Evolutionary conservation across 352 stramenopile genomes (phyloP).

Genomic region (Phytophthora uliginosa): DNA sequence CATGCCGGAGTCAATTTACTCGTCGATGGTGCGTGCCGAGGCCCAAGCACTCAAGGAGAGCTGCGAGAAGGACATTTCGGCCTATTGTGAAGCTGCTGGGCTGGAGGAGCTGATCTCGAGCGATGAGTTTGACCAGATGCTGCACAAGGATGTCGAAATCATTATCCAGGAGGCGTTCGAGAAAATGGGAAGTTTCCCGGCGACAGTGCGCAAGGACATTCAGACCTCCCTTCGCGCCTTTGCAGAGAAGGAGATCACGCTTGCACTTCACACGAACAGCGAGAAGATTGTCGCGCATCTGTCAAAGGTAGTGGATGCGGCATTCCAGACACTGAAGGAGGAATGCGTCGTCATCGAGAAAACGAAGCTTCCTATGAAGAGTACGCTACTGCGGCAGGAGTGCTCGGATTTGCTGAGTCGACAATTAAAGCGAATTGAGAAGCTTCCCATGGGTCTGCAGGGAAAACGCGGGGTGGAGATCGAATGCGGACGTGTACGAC

Average conservation of each 20-base stretch:
- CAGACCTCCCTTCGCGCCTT: slow-evolving; percentile 55
- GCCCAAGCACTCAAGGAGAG: slow-evolving; percentile 68
- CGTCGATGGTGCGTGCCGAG: slow-evolving; percentile 86
- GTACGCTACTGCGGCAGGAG: slow-evolving; percentile 55
- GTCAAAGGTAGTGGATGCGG: slow-evolving; percentile 63
- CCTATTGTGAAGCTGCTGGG: slow-evolving; percentile 72
- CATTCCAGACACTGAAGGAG: slow-evolving; percentile 62
- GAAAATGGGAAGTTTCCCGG: slow-evolving; percentile 57
- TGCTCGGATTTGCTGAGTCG: slow-evolving; percentile 57
- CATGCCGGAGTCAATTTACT: slow-evolving; percentile 92
- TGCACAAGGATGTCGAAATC: slow-evolving; percentile 63
- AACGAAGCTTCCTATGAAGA: slow-evolving; percentile 70
- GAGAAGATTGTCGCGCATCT: slow-evolving; percentile 66
- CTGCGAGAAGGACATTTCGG: slow-evolving; percentile 71
- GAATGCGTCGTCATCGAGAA: slow-evolving; percentile 72
- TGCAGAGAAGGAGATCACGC: slow-evolving; percentile 74
- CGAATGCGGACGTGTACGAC: slow-evolving; percentile 60
- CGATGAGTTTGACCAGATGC: slow-evolving; percentile 61
- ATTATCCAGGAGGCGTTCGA: slow-evolving; percentile 69
- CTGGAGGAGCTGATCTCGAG: slow-evolving; percentile 71
- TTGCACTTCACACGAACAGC: slow-evolving; percentile 77
- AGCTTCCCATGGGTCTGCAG: slow-evolving; percentile 57
- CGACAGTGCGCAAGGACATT: slow-evolving; percentile 75
- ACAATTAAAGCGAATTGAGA: slow-evolving; percentile 61
- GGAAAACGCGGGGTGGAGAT: slow-evolving; percentile 35